These are phyloP conservation scores for Magnaporthiopsis poae DNA, from an alignment of 2,329 filamentous ascomycete species.

Conservation along the genomic window DNA sequence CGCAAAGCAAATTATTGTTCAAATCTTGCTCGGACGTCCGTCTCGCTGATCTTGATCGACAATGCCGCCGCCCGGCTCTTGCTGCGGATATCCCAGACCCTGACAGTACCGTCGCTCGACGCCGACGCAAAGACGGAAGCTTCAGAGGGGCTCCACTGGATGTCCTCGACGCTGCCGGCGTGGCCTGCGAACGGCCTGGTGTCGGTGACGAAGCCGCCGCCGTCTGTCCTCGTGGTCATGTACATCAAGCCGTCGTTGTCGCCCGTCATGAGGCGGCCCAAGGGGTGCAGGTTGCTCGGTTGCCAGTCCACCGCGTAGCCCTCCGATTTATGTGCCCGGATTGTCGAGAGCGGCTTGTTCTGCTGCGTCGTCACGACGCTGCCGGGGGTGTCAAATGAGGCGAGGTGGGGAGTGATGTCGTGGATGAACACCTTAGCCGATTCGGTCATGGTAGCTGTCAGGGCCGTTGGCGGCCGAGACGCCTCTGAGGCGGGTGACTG, in stretches of 20 bases:
- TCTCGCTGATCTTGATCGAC: constrained; percentile 70
- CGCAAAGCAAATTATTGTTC: too few relatives aligned
- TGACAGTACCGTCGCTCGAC: constrained; percentile 86
- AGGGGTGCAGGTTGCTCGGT: constrained; percentile 51
- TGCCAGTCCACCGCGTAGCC: constrained; percentile 98
- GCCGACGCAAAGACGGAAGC: constrained; percentile 89
- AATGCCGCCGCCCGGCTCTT: constrained; percentile 84
- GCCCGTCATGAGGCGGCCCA: constrained; percentile 80
- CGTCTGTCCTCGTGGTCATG: constrained; percentile 73
- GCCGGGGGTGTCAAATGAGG: constrained; percentile 82
- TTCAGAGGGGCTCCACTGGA: constrained; percentile 94
- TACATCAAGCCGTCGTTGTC: constrained; percentile 88
- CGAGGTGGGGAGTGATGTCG: constrained; percentile 82
- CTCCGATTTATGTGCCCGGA: constrained; percentile 84
- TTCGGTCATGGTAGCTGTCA: constrained; percentile 89
- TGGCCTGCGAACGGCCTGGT: constrained; percentile 76
- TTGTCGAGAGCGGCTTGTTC: constrained; percentile 77
- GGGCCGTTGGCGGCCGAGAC: constrained; percentile 63
- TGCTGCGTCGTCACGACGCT: constrained; percentile 69
- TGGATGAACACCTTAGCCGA: constrained; percentile 81
- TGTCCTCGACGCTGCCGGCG: constrained; percentile 75
- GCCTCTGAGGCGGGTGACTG: constrained; percentile 65
- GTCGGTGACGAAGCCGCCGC: constrained; percentile 82
- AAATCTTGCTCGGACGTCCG: too few relatives aligned
- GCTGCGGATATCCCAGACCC: constrained; percentile 88